These are phyloP conservation scores for Exophiala sp. DNA, from an alignment of 2,329 filamentous ascomycete genomes.

Conservation along the genomic window DNA sequence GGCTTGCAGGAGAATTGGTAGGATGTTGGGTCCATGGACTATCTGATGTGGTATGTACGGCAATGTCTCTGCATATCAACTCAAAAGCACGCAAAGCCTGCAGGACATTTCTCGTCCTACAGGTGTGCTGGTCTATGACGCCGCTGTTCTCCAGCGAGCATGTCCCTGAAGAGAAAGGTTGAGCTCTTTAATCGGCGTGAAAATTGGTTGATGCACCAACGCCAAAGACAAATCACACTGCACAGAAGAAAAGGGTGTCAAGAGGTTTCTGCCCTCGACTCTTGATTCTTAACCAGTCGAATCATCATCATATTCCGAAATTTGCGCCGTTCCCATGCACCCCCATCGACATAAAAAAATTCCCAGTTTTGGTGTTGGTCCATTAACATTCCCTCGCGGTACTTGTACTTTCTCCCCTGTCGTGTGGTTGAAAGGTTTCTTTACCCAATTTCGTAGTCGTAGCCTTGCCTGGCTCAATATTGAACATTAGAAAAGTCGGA, in stretches of 20 bases:
- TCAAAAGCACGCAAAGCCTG: too few species aligned
- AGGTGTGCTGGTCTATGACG: too few species aligned
- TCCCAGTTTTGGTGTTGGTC: conserved; percentile 14
- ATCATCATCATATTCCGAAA: conserved; percentile 11
- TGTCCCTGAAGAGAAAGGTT: too few species aligned
- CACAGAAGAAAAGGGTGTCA: neutral
- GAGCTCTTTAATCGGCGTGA: too few species aligned
- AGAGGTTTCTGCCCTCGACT: neutral
- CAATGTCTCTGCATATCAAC: too few species aligned
- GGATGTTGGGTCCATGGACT: too few species aligned
- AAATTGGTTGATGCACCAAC: too few species aligned
- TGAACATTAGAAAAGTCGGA: conserved; percentile 15
- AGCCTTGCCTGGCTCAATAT: conserved; percentile 17
- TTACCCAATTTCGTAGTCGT: conserved; percentile 24
- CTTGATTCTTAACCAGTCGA: neutral
- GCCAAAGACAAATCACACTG: too few species aligned
- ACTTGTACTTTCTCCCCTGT: conserved; percentile 1
- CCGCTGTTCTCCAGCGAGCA: too few species aligned
- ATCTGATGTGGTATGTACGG: too few species aligned
- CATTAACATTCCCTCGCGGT: conserved; percentile 13
- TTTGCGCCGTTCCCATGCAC: conserved; percentile 21
- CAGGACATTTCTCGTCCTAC: too few species aligned
- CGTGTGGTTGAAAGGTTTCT: conserved; percentile 10
- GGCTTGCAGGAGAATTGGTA: too few species aligned
- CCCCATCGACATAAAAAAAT: conserved; percentile 8